These are phyloP conservation scores for Fusarium brachygibbosum DNA, from an alignment of 2,329 filamentous ascomycete species.

Conservation along the genomic window DNA sequence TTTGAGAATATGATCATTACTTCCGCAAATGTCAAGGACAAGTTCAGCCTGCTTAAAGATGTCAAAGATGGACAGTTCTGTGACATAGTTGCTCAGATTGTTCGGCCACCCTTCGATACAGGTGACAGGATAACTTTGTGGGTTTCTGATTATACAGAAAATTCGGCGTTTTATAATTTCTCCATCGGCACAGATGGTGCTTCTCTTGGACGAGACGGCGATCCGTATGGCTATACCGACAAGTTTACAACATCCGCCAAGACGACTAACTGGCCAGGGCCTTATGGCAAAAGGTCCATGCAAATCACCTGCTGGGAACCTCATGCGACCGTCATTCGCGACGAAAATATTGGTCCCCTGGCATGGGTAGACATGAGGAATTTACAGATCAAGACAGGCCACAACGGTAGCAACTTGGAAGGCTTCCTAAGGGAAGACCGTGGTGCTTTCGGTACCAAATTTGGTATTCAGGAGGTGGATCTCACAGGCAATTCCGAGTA, in stretches of 20 bases:
- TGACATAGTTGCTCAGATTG: conserved; percentile 79
- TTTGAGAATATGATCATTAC: conserved; percentile 57
- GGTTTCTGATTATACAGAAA: conserved; percentile 85
- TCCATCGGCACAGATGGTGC: conserved; percentile 50
- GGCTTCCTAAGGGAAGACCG: conserved; percentile 77
- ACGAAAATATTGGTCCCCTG: conserved; percentile 65
- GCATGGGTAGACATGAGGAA: conserved; percentile 78
- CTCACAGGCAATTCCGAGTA: conserved; percentile 56
- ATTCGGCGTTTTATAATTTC: conserved; percentile 71
- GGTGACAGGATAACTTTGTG: conserved; percentile 72
- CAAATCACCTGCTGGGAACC: conserved; percentile 78
- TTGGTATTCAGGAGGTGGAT: conserved; percentile 71
- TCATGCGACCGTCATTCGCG: conserved; percentile 71
- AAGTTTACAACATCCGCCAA: conserved; percentile 43
- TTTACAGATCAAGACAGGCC: conserved; percentile 74
- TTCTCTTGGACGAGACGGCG: conserved; percentile 61
- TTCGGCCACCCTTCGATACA: conserved; percentile 63
- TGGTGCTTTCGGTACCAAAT: conserved; percentile 56
- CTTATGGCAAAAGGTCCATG: conserved; percentile 78
- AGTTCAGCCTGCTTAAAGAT: conserved; percentile 76
- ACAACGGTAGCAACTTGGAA: conserved; percentile 71
- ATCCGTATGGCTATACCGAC: conserved; percentile 67
- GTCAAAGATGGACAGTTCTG: conserved; percentile 69
- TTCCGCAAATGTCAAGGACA: conserved; percentile 64
- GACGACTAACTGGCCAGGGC: conserved; percentile 74